Conservation (phyloP, 106 monocot species). For the Dendrobium officinale region DNA sequence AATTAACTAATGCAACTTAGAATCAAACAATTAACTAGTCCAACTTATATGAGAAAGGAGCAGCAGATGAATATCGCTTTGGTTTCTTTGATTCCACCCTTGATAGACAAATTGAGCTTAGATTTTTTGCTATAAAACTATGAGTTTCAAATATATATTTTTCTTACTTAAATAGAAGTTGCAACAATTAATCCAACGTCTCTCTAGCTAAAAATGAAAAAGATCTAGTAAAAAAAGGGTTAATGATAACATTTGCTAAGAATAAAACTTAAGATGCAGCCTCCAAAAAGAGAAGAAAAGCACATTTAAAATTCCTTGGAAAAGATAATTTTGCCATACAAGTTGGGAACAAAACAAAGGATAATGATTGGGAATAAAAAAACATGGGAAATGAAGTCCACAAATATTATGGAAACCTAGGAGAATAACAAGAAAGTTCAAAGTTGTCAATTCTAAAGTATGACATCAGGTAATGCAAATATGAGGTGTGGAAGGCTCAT, state of each 20-base stretch:
- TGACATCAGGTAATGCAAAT: background rate
- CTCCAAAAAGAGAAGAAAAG: background rate
- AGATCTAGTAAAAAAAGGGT: background rate
- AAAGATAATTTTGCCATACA: background rate
- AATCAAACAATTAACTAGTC: background rate
- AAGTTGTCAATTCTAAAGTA: background rate
- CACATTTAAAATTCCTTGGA: background rate
- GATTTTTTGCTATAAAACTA: background rate
- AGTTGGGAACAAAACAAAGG: background rate
- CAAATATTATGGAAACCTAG: background rate
- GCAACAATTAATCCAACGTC: background rate
- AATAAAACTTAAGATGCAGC: background rate
- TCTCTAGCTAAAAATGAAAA: background rate
- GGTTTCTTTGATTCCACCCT: constrained; percentile 97
- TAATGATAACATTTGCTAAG: background rate
- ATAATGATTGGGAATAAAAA: background rate
- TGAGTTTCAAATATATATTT: background rate
- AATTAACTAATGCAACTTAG: background rate
- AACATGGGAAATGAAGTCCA: background rate
- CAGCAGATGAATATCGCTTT: constrained; percentile 95
- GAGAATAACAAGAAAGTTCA: background rate
- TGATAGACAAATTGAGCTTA: constrained; percentile 11
- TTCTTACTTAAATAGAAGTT: background rate
- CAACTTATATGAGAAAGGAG: constrained; percentile 83
- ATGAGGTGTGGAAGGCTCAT: background rate